Evolutionary conservation across 1,284 basidiomycete species (phyloP).

Genomic region (Uromyces viciae-fabae): DNA sequence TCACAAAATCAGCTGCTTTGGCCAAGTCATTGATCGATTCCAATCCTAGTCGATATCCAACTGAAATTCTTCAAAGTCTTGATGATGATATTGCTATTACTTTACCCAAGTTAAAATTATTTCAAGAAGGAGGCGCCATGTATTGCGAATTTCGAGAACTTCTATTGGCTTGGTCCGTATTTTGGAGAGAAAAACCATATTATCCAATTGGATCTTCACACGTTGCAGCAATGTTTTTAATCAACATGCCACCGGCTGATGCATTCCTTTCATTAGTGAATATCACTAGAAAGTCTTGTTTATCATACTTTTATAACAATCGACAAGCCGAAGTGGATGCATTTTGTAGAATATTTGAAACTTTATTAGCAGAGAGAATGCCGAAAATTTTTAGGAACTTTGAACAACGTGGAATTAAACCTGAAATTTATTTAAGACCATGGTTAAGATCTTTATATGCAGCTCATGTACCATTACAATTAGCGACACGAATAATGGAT

Average conservation of each 20-base stretch:
- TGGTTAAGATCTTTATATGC: conserved; percentile 72
- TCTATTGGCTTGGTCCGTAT: conserved; percentile 83
- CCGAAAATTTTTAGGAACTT: conserved; percentile 95
- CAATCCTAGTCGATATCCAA: conserved; percentile 63
- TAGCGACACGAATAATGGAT: conserved; percentile 51
- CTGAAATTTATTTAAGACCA: conserved; percentile 66
- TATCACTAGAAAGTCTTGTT: conserved; percentile 75
- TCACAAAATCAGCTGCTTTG: conserved; percentile 22
- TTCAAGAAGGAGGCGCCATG: conserved; percentile 74
- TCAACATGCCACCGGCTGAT: conserved; percentile 71
- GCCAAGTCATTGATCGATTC: conserved; percentile 22
- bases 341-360: conserved; percentile 75
- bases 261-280: conserved; percentile 86
- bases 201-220: conserved; percentile 54
- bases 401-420: conserved; percentile 81
- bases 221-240: conserved; percentile 79
- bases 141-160: conserved; percentile 81
- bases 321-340: conserved; percentile 74
- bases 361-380: conserved; percentile 83
- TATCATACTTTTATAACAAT: conserved; percentile 78
- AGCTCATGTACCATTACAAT: conserved; percentile 50
- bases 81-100: conserved; percentile 76
- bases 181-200: conserved; percentile 58
- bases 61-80: conserved; percentile 66
- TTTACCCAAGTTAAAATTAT: conserved; percentile 82